Evolutionary conservation across 2,329 filamentous ascomycete species (phyloP).

Genomic region (Hymenotorrendiella dingleyae): DNA sequence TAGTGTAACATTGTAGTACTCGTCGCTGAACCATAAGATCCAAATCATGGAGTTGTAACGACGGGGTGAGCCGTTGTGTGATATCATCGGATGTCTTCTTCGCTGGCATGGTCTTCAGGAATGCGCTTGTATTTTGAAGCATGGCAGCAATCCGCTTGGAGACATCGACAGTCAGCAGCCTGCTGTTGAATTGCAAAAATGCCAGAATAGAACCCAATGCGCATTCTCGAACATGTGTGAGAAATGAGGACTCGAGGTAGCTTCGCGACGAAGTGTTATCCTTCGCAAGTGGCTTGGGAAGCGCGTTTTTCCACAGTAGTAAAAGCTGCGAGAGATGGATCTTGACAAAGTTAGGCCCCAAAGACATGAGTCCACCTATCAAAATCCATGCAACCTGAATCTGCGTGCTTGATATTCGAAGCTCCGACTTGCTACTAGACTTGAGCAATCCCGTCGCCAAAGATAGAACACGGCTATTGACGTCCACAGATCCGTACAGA

Average conservation of each 20-base stretch:
- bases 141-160: slow-evolving; percentile 88
- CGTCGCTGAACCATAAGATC: slow-evolving; percentile 89
- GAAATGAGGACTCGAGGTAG: slow-evolving; percentile 81
- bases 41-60: slow-evolving; percentile 82
- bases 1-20: slow-evolving; percentile 91
- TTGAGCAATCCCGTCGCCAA: slow-evolving; percentile 91
- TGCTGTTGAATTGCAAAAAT: slow-evolving; percentile 89
- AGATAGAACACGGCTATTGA: slow-evolving; percentile 84
- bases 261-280: slow-evolving; percentile 83
- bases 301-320: slow-evolving; percentile 92
- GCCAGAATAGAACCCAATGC: slow-evolving; percentile 85
- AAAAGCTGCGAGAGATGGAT: slow-evolving; percentile 93
- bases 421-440: slow-evolving; percentile 82
- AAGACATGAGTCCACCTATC: slow-evolving; percentile 91
- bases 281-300: slow-evolving; percentile 89
- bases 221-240: slow-evolving; percentile 92
- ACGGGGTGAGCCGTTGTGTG: slow-evolving; percentile 73
- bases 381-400: slow-evolving; percentile 98
- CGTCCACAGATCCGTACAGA: slow-evolving; percentile 89
- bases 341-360: slow-evolving; percentile 97
- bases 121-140: slow-evolving; percentile 90
- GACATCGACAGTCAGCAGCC: slow-evolving; percentile 86
- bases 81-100: slow-evolving; percentile 86
- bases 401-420: slow-evolving; percentile 86
- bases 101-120: slow-evolving; percentile 75